Percentiles rank a stretch among this genome's conserved stretches.
These are phyloP conservation scores for Phaeosphaeria sp. DNA, from an alignment of 2,329 filamentous ascomycete genomes.

Conservation along the genomic window DNA sequence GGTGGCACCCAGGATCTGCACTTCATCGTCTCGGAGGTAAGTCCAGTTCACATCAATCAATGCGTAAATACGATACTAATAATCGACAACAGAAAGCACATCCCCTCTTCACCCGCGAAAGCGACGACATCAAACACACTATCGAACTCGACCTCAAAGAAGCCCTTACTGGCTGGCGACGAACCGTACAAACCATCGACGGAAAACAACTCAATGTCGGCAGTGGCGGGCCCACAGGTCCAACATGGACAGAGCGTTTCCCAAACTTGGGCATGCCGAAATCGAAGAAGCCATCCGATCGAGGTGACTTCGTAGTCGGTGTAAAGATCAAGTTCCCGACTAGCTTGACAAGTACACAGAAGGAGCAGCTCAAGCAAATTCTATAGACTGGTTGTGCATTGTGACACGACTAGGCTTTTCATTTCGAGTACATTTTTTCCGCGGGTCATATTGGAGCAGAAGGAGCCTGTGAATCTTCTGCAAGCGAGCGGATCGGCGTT, in stretches of 20 bases:
- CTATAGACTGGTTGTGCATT: constrained; percentile 55
- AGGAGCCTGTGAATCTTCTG: neutral
- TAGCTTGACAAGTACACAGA: constrained; percentile 76
- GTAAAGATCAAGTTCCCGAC: constrained; percentile 94
- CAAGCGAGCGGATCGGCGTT: neutral
- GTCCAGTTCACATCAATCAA: constrained; percentile 35
- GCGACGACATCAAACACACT: constrained; percentile 81
- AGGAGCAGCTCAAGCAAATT: constrained; percentile 79
- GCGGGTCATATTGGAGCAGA: neutral
- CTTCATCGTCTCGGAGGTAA: constrained; percentile 92
- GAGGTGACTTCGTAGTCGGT: constrained; percentile 86
- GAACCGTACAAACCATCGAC: constrained; percentile 92
- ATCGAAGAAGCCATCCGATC: constrained; percentile 82
- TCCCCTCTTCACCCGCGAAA: constrained; percentile 81
- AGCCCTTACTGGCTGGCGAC: constrained; percentile 90
- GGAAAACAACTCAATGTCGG: constrained; percentile 82
- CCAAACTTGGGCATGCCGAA: constrained; percentile 93
- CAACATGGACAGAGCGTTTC: constrained; percentile 80
- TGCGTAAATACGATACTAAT: constrained; percentile 19
- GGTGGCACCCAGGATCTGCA: constrained; percentile 94
- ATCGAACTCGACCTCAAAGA: constrained; percentile 90
- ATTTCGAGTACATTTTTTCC: constrained; percentile 1
- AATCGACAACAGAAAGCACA: constrained; percentile 74
- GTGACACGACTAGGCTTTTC: too few relatives aligned
- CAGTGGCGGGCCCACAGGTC: constrained; percentile 83